A percentile compares a stretch with the other conserved stretches of the same genome.
Evolutionary conservation across 805 yeast genomes (phyloP).

Genomic region (Lachancea sp.): DNA sequence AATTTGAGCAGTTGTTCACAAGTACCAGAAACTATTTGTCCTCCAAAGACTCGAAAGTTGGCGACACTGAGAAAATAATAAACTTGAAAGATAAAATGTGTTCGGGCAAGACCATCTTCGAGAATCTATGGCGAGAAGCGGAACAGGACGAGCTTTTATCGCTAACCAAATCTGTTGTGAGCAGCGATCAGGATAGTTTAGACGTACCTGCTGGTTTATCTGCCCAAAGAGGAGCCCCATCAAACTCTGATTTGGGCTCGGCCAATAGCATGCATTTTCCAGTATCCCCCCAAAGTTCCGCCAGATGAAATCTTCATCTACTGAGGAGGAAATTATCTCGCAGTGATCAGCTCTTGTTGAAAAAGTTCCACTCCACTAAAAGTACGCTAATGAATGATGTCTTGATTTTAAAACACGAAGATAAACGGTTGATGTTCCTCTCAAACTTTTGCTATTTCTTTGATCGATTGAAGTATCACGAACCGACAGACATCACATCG

Average conservation of each 20-base stretch:
- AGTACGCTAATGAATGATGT: too few relatives aligned
- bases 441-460: too few relatives aligned
- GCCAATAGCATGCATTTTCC: background rate
- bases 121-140: conserved; percentile 3
- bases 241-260: background rate
- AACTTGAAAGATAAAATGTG: background rate
- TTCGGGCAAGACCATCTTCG: conserved; percentile 1
- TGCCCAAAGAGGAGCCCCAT: background rate
- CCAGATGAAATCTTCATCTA: background rate
- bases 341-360: too few relatives aligned
- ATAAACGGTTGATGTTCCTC: too few relatives aligned
- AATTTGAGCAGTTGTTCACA: conserved; percentile 6
- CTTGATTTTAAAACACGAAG: too few relatives aligned
- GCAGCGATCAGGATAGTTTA: background rate
- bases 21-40: background rate
- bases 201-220: background rate
- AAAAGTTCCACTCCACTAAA: too few relatives aligned
- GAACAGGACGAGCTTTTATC: conserved; percentile 1
- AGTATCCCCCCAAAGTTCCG: background rate
- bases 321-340: too few relatives aligned
- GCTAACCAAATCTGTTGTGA: background rate
- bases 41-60: background rate
- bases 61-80: background rate
- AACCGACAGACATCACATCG: too few relatives aligned
- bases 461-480: too few relatives aligned